phyloP scores from a whole-genome alignment of 2,329 filamentous ascomycete genomes.

The Claviceps sorghi region DNA sequence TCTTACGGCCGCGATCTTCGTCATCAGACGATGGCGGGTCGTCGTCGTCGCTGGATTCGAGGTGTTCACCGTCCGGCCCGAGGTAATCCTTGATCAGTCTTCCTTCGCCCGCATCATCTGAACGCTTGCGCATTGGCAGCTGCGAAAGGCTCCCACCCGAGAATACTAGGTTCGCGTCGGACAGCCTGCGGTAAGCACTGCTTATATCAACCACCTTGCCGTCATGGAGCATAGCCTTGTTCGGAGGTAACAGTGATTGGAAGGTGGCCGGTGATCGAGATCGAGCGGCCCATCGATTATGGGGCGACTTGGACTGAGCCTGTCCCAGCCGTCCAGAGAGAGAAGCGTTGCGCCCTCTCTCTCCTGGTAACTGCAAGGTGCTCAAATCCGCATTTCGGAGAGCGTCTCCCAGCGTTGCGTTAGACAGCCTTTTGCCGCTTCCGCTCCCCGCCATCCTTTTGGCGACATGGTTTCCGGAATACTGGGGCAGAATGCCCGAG shows the following conservation, averaged over 20 bases:
- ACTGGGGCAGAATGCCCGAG: conserved; percentile 28
- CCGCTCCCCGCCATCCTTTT: conserved; percentile 23
- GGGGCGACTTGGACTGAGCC: conserved; percentile 38
- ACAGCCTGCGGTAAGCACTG: conserved; percentile 55
- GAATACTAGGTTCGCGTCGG: conserved; percentile 53
- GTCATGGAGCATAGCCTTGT: conserved; percentile 39
- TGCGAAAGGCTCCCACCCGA: conserved; percentile 49
- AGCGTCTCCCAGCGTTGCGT: conserved; percentile 34
- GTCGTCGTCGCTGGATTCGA: conserved; percentile 59
- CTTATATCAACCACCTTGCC: conserved; percentile 51
- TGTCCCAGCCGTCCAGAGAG: conserved; percentile 20
- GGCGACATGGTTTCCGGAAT: conserved; percentile 8
- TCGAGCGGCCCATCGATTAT: conserved; percentile 27
- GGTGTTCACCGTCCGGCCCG: conserved; percentile 49
- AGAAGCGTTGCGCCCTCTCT: conserved; percentile 27
- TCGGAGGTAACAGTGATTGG: conserved; percentile 14
- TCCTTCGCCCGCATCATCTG: conserved; percentile 28
- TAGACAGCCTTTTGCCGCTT: conserved; percentile 17
- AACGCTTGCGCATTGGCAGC: conserved; percentile 41
- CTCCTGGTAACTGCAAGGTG: conserved; percentile 33
- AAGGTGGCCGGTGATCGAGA: conserved; percentile 24
- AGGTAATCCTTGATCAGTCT: conserved; percentile 56
- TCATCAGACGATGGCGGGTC: conserved; percentile 50
- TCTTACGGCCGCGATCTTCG: conserved; percentile 49
- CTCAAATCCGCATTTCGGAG: conserved; percentile 37